Evolutionary conservation across 2,329 filamentous ascomycete genomes (phyloP), one percentile per base, ranked within the genome.

Genomic region (Scorias spongiosa): DNA sequence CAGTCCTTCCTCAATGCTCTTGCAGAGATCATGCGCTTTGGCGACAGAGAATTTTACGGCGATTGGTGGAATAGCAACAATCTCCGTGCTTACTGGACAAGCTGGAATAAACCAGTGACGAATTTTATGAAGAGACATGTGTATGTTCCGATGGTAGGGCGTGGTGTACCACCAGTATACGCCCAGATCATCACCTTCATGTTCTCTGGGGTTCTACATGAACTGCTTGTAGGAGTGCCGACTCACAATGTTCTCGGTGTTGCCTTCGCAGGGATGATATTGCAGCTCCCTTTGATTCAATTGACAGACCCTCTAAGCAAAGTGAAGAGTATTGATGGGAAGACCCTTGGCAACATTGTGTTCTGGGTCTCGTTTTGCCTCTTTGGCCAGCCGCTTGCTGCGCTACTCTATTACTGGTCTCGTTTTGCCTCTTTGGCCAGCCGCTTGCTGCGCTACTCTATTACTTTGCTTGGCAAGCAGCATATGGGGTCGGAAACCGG

Each of bases 341-440:
- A 80, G 54, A 72, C 93, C 8, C 71, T 93, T 26, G 91, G 91
- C 1, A 98, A 98, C 62, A 80, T 81, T 57, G 88, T 93, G 46
- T 98, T 98, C 63, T 96, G 91, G 91, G 72, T 95, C 15, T 89
- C 84, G 10, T 98, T 98, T 59, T 95, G 89, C 51, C 76, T 96
- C 2, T 82, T 98, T 10, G 91, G 91, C 2, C 91, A 98, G 68
- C 91, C 91, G 0, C 75, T 96, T 54, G 91, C 86, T 1, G 88
- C 86, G 0, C 67, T 98, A 47, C 71, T 93, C 60, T 98, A 98
- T 63, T 98, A 95, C 63, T 96, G n/a, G n/a, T n/a, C n/a, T n/a
- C n/a, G n/a, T n/a, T 98, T 59, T 95, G 89, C 51, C 76, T 96
- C 2, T 82, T 98, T 10, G 91, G 91, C 2, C 91, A 98, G 68